Evolutionary conservation across 164 flowering plant genomes (phyloP), one percentile per base, ranked within the genome.

Genomic region (Hamamelis virginiana): DNA sequence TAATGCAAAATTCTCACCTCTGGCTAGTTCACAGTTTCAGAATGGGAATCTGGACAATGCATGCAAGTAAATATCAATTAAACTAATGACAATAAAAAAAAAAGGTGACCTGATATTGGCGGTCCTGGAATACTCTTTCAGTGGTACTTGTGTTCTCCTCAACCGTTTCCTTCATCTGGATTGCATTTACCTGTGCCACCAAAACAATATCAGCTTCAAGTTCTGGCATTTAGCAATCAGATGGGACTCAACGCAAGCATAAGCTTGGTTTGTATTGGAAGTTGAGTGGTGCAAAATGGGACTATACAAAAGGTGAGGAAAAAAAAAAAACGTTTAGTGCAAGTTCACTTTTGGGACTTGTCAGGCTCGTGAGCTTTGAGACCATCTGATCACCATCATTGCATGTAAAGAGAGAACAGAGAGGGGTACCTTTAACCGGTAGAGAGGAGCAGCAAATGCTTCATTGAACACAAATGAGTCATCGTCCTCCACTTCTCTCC

Each of bases 151-250:
- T 79, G 77, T 93, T 93, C 77, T 96, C 99, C 76, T 96, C 99
- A 59, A 91, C 97, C 13, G 98, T 96, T 75, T 96, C 98, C 82
- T 96, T 96, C 97, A 96, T 84, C 79, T 96, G 99, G 70, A 96
- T 96, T 18, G 99, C 97, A 81, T 96, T 96, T 65, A 96, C 97
- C 99, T 96, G 85, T 58, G 77, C 65, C 68, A 44, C 3, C 63
- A 67, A 65, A 62, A 16, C 28, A 58, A 51, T 12, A 9, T 64
- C n/a, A 43, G 45, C 4, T 28, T 23, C 28, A 41, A 60, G 4
- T 19, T 25, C 8, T 27, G 46, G 45, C 21, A 71, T 15, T 18
- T 19, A 38, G 48, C 33, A 48, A 62, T 45, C 9, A 45, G 27
- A 25, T 10, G 10, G 19, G 38, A 59, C 45, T 25, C 11, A 46